Percentiles rank a stretch among this genome's conserved stretches.
These are phyloP conservation scores for Pleurotus citrinopileatus DNA, from an alignment of 768 basidiomycete genomes.

Conservation along the genomic window DNA sequence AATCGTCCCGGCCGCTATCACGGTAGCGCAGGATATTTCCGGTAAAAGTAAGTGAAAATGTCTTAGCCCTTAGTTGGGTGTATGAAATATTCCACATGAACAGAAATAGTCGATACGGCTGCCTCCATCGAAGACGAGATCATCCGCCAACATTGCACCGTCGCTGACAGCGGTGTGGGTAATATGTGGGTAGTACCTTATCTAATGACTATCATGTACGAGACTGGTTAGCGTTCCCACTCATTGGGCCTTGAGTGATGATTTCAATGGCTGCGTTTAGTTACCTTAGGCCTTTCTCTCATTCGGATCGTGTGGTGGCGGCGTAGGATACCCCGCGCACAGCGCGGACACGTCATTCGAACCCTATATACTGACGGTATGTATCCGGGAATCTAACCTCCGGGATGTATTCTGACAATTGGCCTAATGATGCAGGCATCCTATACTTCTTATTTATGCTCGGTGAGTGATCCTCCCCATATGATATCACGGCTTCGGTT, in stretches of 20 bases:
- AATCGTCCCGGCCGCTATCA: conserved; percentile 14
- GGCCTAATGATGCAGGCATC: neutral
- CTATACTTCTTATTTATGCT: conserved; percentile 9
- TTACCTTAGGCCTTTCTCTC: conserved; percentile 3
- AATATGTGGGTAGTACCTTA: conserved; percentile 7
- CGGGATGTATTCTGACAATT: neutral
- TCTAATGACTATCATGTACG: conserved; percentile 4
- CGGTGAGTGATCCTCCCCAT: neutral
- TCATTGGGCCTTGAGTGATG: neutral
- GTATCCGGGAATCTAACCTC: neutral
- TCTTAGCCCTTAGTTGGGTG: neutral
- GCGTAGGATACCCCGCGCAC: neutral
- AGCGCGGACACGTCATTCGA: neutral
- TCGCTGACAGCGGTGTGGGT: neutral
- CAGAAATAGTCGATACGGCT: neutral
- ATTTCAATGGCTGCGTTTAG: neutral
- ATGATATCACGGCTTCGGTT: neutral
- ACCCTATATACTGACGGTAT: conserved; percentile 5
- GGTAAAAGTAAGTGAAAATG: conserved; percentile 5
- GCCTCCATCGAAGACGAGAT: neutral
- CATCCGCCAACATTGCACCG: neutral
- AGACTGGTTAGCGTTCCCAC: neutral
- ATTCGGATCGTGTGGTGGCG: conserved; percentile 8
- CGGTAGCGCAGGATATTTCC: conserved; percentile 12
- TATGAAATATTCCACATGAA: neutral